Evolutionary conservation across 805 yeast genomes (phyloP).

Genomic region (Metschnikowia lochheadii): DNA sequence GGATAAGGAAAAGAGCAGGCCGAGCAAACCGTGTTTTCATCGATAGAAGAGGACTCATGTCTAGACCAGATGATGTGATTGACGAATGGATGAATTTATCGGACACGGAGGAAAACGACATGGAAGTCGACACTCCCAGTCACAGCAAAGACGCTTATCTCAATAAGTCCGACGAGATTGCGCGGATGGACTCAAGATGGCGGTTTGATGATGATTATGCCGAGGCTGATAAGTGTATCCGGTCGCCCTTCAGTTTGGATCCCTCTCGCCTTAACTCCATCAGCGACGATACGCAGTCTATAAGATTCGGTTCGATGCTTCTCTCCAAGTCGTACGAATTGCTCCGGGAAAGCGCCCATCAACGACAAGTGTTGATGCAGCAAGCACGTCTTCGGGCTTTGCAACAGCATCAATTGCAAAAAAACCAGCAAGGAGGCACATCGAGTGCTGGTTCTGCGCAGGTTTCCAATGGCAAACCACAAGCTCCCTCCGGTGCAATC

Average conservation of each 20-base stretch:
- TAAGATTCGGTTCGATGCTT: conserved; percentile 88
- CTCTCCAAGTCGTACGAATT: conserved; percentile 82
- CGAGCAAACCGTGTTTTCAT: conserved; percentile 66
- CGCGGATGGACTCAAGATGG: conserved; percentile 60
- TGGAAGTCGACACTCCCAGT: conserved; percentile 1
- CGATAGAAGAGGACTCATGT: conserved; percentile 62
- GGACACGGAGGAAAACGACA: conserved; percentile 24
- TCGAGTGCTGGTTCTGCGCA: neutral
- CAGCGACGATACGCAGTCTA: conserved; percentile 80
- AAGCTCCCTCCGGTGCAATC: neutral
- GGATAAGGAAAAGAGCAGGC: conserved; percentile 72
- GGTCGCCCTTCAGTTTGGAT: conserved; percentile 60
- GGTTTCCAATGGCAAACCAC: neutral
- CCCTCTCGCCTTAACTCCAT: conserved; percentile 82
- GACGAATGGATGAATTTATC: conserved; percentile 41
- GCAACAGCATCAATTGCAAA: conserved; percentile 34
- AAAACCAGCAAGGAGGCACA: conserved; percentile 5
- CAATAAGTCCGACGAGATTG: conserved; percentile 40
- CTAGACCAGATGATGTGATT: conserved; percentile 30
- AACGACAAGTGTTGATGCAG: conserved; percentile 50
- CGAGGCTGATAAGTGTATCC: conserved; percentile 32
- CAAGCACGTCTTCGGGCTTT: conserved; percentile 44
- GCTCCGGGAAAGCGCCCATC: conserved; percentile 67
- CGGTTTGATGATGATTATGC: conserved; percentile 58
- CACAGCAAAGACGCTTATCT: conserved; percentile 40